phyloP scores from a whole-genome alignment of 2,329 filamentous ascomycete genomes.

The Paracorniculantispora psalliotae region DNA sequence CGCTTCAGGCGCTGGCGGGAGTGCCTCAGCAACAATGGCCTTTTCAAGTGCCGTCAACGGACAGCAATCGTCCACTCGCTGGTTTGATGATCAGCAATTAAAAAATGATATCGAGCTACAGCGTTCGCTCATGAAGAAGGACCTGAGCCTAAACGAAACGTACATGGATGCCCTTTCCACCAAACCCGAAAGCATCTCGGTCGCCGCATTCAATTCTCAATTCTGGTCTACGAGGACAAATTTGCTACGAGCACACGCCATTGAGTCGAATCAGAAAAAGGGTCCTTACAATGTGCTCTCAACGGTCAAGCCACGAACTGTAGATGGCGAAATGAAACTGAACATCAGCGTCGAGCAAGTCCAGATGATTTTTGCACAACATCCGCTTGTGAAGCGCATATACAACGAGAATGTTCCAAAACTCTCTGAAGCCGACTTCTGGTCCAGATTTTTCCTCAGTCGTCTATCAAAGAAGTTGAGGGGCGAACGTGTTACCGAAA shows the following conservation, averaged over 20 bases:
- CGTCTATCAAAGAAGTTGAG: constrained; percentile 85
- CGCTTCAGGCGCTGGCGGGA: constrained; percentile 27
- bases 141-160: constrained; percentile 69
- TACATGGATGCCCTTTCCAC: constrained; percentile 80
- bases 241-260: constrained; percentile 82
- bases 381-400: constrained; percentile 81
- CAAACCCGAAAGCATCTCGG: constrained; percentile 78
- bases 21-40: constrained; percentile 65
- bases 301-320: constrained; percentile 61
- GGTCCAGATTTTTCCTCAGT: constrained; percentile 91
- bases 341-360: constrained; percentile 90
- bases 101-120: constrained; percentile 78
- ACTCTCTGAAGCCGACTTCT: constrained; percentile 75
- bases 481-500: constrained; percentile 78
- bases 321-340: constrained; percentile 70
- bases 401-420: constrained; percentile 92
- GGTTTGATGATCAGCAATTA: constrained; percentile 77
- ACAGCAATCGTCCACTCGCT: constrained; percentile 52
- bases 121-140: constrained; percentile 79
- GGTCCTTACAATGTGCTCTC: constrained; percentile 93
- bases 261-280: constrained; percentile 78
- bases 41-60: constrained; percentile 66
- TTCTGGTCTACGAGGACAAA: constrained; percentile 92
- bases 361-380: constrained; percentile 86
- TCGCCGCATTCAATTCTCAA: constrained; percentile 77